Evolutionary conservation across 768 basidiomycete species (phyloP).

Genomic region (Trametes maxima): DNA sequence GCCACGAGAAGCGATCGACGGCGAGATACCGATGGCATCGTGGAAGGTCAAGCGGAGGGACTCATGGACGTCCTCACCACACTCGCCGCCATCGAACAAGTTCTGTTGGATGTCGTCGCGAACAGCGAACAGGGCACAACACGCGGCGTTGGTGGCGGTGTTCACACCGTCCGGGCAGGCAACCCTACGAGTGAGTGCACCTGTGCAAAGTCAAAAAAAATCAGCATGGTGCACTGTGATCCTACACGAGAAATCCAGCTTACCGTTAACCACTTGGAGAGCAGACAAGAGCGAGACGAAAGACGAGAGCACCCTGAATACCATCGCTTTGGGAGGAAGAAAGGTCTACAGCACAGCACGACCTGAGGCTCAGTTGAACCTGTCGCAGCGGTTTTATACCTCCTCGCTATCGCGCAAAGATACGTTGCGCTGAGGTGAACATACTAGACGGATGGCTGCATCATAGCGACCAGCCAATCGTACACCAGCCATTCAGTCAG

Average conservation of each 20-base stretch:
- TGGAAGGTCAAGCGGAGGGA: slow-evolving; percentile 35
- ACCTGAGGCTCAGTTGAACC: slow-evolving; percentile 7
- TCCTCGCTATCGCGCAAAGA: neutral
- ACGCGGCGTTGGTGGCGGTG: slow-evolving; percentile 21
- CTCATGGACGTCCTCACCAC: slow-evolving; percentile 39
- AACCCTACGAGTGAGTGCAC: slow-evolving; percentile 26
- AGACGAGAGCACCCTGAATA: slow-evolving; percentile 25
- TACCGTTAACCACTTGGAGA: slow-evolving; percentile 25
- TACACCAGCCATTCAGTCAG: neutral
- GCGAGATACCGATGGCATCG: slow-evolving; percentile 29
- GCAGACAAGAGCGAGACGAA: slow-evolving; percentile 25
- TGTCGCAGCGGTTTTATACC: slow-evolving; percentile 12
- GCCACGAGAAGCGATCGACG: slow-evolving; percentile 12
- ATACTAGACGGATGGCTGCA: neutral
- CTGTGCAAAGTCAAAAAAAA: neutral
- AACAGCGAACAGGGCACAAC: slow-evolving; percentile 21
- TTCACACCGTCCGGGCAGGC: slow-evolving; percentile 23
- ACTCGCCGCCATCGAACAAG: slow-evolving; percentile 39
- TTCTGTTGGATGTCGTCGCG: slow-evolving; percentile 33
- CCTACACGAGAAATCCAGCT: neutral
- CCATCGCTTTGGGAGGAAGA: slow-evolving; percentile 23
- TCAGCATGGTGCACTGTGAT: neutral
- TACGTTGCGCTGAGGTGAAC: neutral
- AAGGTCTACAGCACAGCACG: neutral
- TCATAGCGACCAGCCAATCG: neutral